Evolutionary conservation across 768 basidiomycete species (phyloP), one percentile per base, ranked within the genome.

Genomic region (Arthromyces matolae): DNA sequence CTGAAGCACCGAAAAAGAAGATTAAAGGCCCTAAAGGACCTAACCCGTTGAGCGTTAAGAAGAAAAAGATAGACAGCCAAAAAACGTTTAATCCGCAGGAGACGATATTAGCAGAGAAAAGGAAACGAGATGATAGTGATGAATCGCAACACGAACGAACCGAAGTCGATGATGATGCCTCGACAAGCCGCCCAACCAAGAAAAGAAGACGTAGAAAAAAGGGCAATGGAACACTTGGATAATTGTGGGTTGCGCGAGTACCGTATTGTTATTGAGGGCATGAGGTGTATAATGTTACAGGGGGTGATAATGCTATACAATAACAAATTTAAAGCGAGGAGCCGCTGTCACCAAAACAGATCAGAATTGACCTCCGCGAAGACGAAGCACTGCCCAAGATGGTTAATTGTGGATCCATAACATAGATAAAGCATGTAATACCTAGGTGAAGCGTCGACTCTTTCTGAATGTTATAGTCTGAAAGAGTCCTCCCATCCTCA

Each of bases 31-130:
- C 86, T 0, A 94, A 91, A 61, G 90, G 80, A 0, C 93, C 94
- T 1, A 98, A 97, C 69, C 92, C 95, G 7, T 76, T 97, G 3
- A 93, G 91, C 50, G 71, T 94, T 36, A 93, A 92, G 76, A 96
- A 93, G 75, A 94, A 90, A 66, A 81, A 80, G 58, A 39, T 55
- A 4, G n/a, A n/a, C n/a, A n/a, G n/a, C n/a, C n/a, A n/a, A n/a
- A n/a, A n/a, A n/a, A n/a, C n/a, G n/a, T n/a, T n/a, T n/a, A n/a
- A n/a, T n/a, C n/a, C n/a, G n/a, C n/a, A n/a, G n/a, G n/a, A n/a
- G n/a, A n/a, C n/a, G n/a, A n/a, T n/a, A n/a, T n/a, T n/a, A n/a
- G n/a, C n/a, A n/a, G 25, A 38, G 39, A 60, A 56, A 19, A 55
- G 50, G 47, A 54, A 65, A 34, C 45, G 53, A 47, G 55, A 49